A percentile compares a stretch with the other conserved stretches of the same genome.
Evolutionary conservation across 164 flowering plant genomes (phyloP).

Genomic region (Tinospora cordifolia): DNA sequence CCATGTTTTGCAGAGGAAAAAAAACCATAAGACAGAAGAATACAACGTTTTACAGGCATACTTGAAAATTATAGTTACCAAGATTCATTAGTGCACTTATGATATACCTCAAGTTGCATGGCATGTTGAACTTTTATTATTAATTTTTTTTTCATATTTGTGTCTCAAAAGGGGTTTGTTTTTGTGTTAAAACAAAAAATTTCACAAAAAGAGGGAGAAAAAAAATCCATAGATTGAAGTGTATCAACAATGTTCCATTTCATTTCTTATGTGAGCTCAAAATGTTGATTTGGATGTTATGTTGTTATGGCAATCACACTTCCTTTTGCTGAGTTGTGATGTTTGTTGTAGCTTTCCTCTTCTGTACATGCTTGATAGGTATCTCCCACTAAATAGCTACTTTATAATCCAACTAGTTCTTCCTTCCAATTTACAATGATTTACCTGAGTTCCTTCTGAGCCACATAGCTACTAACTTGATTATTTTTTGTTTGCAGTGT

Average conservation of each 20-base stretch:
- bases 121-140: no score
- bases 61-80: no score
- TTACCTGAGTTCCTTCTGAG: background rate
- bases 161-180: no score
- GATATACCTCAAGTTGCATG: no score
- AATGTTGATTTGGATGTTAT: conserved; percentile 1
- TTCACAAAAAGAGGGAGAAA: background rate
- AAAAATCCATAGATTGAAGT: background rate
- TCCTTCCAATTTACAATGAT: background rate
- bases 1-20: background rate
- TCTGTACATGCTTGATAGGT: conserved; percentile 82
- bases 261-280: background rate
- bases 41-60: no score
- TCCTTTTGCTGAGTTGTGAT: conserved; percentile 89
- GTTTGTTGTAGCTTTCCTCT: conserved; percentile 96
- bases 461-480: background rate
- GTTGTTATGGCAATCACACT: conserved; percentile 59
- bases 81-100: no score
- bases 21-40: no score
- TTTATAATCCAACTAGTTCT: background rate
- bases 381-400: background rate
- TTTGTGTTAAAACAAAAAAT: no score
- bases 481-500: background rate
- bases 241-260: background rate
- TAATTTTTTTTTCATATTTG: no score